phyloP scores from a whole-genome alignment of 1,284 basidiomycete genomes.

The Rhodotorula sp. region DNA sequence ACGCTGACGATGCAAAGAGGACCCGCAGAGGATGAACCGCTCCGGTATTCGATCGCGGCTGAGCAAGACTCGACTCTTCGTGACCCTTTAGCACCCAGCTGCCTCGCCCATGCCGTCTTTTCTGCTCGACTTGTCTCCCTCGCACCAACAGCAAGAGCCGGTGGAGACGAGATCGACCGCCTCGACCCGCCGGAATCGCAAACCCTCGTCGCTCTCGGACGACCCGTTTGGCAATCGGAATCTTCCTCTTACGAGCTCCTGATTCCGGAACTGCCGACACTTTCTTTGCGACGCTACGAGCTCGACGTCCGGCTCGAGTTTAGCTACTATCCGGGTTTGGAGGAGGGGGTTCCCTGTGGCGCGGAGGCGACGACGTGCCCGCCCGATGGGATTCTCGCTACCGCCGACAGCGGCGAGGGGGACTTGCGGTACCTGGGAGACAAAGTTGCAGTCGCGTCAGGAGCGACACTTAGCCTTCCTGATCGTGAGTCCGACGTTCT shows the following conservation, averaged over 20 bases:
- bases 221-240: background rate
- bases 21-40: background rate
- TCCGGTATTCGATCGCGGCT: slow-evolving; percentile 1
- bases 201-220: slow-evolving; percentile 10
- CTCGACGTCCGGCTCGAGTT: slow-evolving; percentile 31
- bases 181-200: background rate
- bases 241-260: slow-evolving; percentile 1
- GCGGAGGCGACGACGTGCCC: background rate
- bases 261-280: background rate
- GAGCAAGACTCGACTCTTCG: background rate
- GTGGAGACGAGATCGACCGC: background rate
- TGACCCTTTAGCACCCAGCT: background rate
- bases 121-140: slow-evolving; percentile 23
- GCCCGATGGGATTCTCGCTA: background rate
- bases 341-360: slow-evolving; percentile 17
- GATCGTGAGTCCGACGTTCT: background rate
- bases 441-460: background rate
- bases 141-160: too few species aligned
- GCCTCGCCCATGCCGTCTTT: slow-evolving; percentile 30
- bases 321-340: slow-evolving; percentile 12
- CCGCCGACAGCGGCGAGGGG: slow-evolving; percentile 1
- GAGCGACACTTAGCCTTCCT: background rate
- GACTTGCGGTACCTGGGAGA: slow-evolving; percentile 8
- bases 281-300: slow-evolving; percentile 10
- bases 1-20: background rate